These are phyloP conservation scores for Phaeophleospora eucalypticola DNA, from an alignment of 2,329 filamentous ascomycete genomes.

Conservation along the genomic window DNA sequence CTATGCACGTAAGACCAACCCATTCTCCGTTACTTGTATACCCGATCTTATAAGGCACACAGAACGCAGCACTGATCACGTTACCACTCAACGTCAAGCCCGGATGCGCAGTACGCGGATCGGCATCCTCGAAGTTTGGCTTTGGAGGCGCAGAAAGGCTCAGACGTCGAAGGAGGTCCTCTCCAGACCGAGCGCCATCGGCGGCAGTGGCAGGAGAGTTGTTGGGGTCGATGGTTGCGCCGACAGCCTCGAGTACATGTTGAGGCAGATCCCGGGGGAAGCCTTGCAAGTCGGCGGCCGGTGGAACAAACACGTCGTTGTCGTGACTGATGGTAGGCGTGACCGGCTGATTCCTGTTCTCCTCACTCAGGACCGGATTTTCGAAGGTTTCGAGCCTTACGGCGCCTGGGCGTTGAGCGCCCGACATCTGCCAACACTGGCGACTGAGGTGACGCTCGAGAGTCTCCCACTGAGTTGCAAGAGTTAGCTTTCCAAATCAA, in stretches of 20 bases:
- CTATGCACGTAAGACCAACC: conserved; percentile 38
- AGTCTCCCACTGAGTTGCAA: conserved; percentile 14
- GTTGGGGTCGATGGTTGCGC: conserved; percentile 15
- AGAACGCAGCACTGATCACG: conserved; percentile 61
- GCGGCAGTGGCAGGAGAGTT: conserved; percentile 40
- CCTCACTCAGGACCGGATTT: conserved; percentile 16
- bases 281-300: conserved; percentile 4
- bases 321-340: conserved; percentile 25
- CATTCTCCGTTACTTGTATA: conserved; percentile 53
- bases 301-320: conserved; percentile 12
- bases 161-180: conserved; percentile 52
- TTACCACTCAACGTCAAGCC: conserved; percentile 57
- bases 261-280: conserved; percentile 12
- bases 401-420: conserved; percentile 15
- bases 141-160: conserved; percentile 42
- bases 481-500: neutral
- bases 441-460: conserved; percentile 11
- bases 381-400: conserved; percentile 16
- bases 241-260: conserved; percentile 22
- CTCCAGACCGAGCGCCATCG: conserved; percentile 44
- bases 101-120: conserved; percentile 54
- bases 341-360: conserved; percentile 20
- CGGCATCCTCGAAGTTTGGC: conserved; percentile 43
- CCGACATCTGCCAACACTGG: conserved; percentile 21
- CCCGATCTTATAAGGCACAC: conserved; percentile 58